Percentiles rank a stretch among this genome's conserved stretches.
These are phyloP conservation scores for Avena eriantha DNA, from an alignment of 176 grass and related monocot genomes.

Conservation along the genomic window DNA sequence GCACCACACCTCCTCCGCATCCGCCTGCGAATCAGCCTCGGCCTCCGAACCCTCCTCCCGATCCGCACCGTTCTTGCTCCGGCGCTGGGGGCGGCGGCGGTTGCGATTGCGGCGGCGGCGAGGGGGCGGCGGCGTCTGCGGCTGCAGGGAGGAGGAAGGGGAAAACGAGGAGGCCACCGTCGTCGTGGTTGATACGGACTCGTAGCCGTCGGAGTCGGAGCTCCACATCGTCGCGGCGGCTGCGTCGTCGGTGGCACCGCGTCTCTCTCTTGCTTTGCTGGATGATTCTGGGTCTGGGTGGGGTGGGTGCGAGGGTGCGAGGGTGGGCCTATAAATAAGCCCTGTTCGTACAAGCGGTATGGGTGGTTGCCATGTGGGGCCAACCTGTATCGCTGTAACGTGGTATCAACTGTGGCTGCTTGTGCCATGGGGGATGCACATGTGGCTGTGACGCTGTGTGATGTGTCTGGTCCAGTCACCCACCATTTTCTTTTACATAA, in stretches of 20 bases:
- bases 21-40: not conserved
- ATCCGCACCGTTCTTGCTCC: not conserved
- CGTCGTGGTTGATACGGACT: not conserved
- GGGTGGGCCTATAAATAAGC: slow-evolving; percentile 33
- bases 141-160: not conserved
- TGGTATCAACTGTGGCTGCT: not conserved
- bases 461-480: slow-evolving; percentile 18
- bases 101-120: slow-evolving; percentile 17
- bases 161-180: not conserved
- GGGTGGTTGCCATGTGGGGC: not conserved
- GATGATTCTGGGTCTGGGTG: not conserved
- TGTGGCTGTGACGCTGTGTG: not conserved
- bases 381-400: not conserved
- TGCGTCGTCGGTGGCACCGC: not conserved
- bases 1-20: slow-evolving; percentile 41
- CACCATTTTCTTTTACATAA: no score
- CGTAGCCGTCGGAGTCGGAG: slow-evolving; percentile 48
- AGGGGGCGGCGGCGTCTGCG: not conserved
- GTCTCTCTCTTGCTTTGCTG: not conserved
- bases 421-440: slow-evolving; percentile 27
- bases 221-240: slow-evolving; percentile 37
- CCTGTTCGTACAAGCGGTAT: not conserved
- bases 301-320: not conserved
- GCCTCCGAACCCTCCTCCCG: not conserved
- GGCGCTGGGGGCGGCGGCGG: slow-evolving; percentile 11